Evolutionary conservation across 2,329 filamentous ascomycete species (phyloP).

Genomic region (Phyllosticta citribraziliensis): DNA sequence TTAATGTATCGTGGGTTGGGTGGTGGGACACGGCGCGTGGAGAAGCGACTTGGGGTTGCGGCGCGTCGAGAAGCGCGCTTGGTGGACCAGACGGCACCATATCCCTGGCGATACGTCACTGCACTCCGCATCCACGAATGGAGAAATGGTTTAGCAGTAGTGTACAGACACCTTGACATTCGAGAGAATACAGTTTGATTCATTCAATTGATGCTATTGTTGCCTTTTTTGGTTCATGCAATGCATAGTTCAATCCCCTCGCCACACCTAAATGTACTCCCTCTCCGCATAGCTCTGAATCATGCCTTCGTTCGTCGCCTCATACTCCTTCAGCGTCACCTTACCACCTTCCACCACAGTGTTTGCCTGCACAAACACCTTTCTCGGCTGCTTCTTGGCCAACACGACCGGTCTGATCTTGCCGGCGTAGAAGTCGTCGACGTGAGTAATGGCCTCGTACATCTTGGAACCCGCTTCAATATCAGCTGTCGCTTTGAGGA

Average conservation of each 20-base stretch:
- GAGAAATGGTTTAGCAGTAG: neutral
- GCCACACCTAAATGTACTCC: slow-evolving; percentile 22
- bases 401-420: slow-evolving; percentile 69
- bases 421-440: slow-evolving; percentile 77
- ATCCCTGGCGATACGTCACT: neutral
- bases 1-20: neutral
- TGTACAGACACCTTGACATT: neutral
- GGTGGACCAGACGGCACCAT: slow-evolving; percentile 1
- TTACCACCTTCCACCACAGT: slow-evolving; percentile 59
- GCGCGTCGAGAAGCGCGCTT: slow-evolving; percentile 1
- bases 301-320: slow-evolving; percentile 69
- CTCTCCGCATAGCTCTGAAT: slow-evolving; percentile 29
- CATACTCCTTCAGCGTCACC: slow-evolving; percentile 76
- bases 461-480: slow-evolving; percentile 65
- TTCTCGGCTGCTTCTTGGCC: slow-evolving; percentile 69
- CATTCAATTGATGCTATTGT: neutral
- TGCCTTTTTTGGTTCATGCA: neutral
- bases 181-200: neutral
- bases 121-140: neutral
- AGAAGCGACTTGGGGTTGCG: neutral
- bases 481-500: slow-evolving; percentile 88
- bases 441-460: slow-evolving; percentile 74
- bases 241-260: neutral
- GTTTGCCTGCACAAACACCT: slow-evolving; percentile 92
- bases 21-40: neutral